Conservation (phyloP, 2,329 filamentous ascomycete genomes). For the Penicillium sp. region DNA sequence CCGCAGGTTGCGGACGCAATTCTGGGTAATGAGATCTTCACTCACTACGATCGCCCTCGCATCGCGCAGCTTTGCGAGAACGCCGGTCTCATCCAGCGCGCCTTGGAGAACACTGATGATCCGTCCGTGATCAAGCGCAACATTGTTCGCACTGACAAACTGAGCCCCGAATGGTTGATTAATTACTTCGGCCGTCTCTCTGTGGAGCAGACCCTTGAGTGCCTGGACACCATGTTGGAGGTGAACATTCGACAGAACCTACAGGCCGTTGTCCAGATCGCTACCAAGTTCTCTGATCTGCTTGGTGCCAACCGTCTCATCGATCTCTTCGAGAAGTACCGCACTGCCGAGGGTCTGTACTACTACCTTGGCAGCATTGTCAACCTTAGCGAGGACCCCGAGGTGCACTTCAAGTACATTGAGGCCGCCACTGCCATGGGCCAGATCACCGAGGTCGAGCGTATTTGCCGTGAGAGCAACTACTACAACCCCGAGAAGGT, state of each 20-base stretch:
- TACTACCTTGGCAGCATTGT: slow-evolving; percentile 98
- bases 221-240: slow-evolving; percentile 93
- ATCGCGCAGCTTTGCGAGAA: slow-evolving; percentile 91
- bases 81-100: slow-evolving; percentile 78
- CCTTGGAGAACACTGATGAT: slow-evolving; percentile 92
- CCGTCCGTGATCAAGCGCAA: slow-evolving; percentile 85
- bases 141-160: slow-evolving; percentile 73
- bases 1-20: slow-evolving; percentile 98
- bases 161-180: slow-evolving; percentile 85
- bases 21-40: slow-evolving; percentile 96
- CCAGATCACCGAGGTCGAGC: slow-evolving; percentile 92
- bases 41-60: slow-evolving; percentile 85
- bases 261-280: slow-evolving; percentile 88
- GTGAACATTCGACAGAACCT: slow-evolving; percentile 95
- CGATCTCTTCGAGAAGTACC: slow-evolving; percentile 94
- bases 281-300: slow-evolving; percentile 96
- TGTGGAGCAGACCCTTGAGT: slow-evolving; percentile 90
- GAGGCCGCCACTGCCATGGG: slow-evolving; percentile 91
- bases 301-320: slow-evolving; percentile 83
- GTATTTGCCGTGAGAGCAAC: slow-evolving; percentile 91
- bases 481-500: slow-evolving; percentile 89
- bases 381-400: slow-evolving; percentile 88
- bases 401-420: slow-evolving; percentile 99
- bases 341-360: slow-evolving; percentile 92
- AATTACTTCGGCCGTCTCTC: slow-evolving; percentile 91